Percentiles rank a stretch among this genome's conserved stretches.
Conservation (phyloP, 148 eudicot genomes). For the Tetragonia tetragonoides region DNA sequence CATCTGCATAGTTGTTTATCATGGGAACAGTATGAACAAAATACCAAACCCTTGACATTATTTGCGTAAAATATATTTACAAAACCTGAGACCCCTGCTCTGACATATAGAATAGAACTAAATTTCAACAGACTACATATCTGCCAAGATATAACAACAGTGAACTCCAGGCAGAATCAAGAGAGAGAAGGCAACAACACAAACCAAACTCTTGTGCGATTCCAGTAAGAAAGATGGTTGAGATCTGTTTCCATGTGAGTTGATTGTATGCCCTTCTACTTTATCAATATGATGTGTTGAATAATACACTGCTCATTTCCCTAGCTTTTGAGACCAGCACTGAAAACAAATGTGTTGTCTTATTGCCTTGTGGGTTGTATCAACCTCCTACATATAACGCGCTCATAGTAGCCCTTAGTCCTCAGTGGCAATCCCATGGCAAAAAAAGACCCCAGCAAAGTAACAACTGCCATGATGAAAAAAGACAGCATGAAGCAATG, state of each 20-base stretch:
- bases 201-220: background rate
- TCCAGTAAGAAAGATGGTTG: background rate
- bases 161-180: background rate
- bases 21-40: background rate
- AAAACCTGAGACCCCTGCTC: constrained; percentile 1
- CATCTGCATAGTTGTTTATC: background rate
- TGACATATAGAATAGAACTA: background rate
- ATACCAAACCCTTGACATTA: background rate
- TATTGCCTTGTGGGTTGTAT: constrained; percentile 8
- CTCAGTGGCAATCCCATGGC: constrained; percentile 42
- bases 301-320: background rate
- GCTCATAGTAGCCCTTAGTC: constrained; percentile 51
- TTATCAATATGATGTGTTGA: background rate
- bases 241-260: background rate
- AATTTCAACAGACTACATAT: background rate
- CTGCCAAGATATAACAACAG: background rate
- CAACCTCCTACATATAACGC: constrained; percentile 35
- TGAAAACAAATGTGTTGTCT: background rate
- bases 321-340: background rate
- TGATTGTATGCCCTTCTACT: background rate
- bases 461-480: constrained; percentile 56
- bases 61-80: background rate
- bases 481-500: constrained; percentile 60
- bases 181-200: background rate
- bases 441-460: constrained; percentile 47